Percentiles rank a stretch among this genome's conserved stretches.
Conservation (phyloP, 768 basidiomycete genomes). For the Lactarius akahatsu region DNA sequence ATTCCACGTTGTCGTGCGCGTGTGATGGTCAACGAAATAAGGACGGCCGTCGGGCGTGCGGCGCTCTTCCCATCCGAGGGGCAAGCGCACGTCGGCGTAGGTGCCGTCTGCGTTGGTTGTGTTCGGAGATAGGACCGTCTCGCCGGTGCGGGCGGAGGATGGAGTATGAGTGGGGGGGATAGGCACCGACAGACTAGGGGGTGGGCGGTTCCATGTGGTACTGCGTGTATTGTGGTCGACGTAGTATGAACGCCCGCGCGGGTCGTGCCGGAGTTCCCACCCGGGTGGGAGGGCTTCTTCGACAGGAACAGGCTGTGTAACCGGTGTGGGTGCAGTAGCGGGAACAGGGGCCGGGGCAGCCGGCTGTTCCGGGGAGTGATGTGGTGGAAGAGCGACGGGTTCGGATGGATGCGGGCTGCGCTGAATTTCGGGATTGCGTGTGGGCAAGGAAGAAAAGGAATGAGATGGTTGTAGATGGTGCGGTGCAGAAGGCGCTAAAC, state of each 20-base stretch:
- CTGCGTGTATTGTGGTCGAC: slow-evolving; percentile 82
- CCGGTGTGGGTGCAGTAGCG: slow-evolving; percentile 29
- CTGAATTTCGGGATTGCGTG: slow-evolving; percentile 32
- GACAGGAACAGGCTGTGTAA: slow-evolving; percentile 36
- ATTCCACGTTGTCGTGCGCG: slow-evolving; percentile 87
- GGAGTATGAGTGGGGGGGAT: slow-evolving; percentile 31
- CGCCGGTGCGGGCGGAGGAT: slow-evolving; percentile 19
- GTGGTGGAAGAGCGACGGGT: background rate
- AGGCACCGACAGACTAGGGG: slow-evolving; percentile 31
- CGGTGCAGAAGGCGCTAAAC: slow-evolving; percentile 14
- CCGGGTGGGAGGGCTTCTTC: slow-evolving; percentile 70
- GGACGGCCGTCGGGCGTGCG: slow-evolving; percentile 84
- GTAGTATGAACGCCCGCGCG: slow-evolving; percentile 72
- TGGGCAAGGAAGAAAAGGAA: slow-evolving; percentile 21
- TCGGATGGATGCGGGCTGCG: slow-evolving; percentile 19
- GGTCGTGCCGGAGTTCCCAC: slow-evolving; percentile 82
- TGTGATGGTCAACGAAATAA: slow-evolving; percentile 74
- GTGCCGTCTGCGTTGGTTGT: slow-evolving; percentile 32
- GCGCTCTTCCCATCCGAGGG: slow-evolving; percentile 90
- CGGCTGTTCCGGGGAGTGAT: slow-evolving; percentile 11
- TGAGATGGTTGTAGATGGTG: slow-evolving; percentile 22
- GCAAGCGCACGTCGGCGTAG: slow-evolving; percentile 69
- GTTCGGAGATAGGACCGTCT: slow-evolving; percentile 22
- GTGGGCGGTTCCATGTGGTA: slow-evolving; percentile 77
- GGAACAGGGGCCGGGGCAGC: slow-evolving; percentile 17